These are phyloP conservation scores for Cyberlindnera americana DNA, from an alignment of 805 yeast species.

Conservation along the genomic window DNA sequence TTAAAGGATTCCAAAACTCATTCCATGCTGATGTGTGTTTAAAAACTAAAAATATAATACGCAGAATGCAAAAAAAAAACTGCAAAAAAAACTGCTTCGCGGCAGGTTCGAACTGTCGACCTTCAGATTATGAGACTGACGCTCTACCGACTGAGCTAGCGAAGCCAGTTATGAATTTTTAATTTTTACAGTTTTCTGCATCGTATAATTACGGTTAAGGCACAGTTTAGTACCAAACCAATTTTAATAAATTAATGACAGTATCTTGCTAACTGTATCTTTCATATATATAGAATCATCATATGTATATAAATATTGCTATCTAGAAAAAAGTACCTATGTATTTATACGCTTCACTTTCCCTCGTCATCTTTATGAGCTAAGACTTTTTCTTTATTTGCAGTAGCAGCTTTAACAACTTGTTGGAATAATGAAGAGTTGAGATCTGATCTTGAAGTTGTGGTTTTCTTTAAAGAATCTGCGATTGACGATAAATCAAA, in stretches of 20 bases:
- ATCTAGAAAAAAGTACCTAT: no score
- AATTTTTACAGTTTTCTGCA: not conserved
- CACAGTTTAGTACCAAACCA: no score
- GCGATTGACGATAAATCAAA: constrained; percentile 24
- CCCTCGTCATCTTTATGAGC: constrained; percentile 6
- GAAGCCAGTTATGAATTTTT: constrained; percentile 31
- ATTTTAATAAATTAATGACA: no score
- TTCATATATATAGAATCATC: no score
- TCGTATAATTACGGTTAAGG: no score
- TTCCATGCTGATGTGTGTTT: no score
- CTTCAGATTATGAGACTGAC: constrained; percentile 57
- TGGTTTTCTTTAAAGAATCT: constrained; percentile 13
- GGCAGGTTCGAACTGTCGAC: constrained; percentile 56
- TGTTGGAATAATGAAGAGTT: constrained; percentile 62
- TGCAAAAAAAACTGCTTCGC: constrained; percentile 36
- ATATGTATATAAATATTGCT: no score
- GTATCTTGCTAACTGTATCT: no score
- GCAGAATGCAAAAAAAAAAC: not conserved
- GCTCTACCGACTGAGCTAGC: constrained; percentile 57
- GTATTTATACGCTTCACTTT: no score
- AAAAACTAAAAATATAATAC: not conserved
- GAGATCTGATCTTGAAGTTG: constrained; percentile 23
- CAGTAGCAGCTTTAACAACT: constrained; percentile 64
- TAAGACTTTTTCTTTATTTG: constrained; percentile 36
- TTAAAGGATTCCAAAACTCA: no score